Percentiles rank a stretch among this genome's conserved stretches.
phyloP scores from a whole-genome alignment of 75 land plant genomes.

The Selaginella tamariscina region DNA sequence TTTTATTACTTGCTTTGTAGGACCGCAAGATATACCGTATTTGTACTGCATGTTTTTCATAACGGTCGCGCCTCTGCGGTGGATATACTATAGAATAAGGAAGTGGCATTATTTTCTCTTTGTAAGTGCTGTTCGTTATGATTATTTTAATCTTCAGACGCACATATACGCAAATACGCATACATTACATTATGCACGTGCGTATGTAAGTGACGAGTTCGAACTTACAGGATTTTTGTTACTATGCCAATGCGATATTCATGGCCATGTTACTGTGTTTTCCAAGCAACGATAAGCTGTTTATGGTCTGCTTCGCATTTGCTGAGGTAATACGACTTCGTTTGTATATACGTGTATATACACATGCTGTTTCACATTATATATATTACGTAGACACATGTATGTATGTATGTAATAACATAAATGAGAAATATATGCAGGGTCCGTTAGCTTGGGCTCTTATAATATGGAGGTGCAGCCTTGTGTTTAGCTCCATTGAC shows the following conservation, averaged over 20 bases:
- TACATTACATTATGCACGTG: too few relatives aligned
- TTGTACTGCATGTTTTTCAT: constrained; percentile 74
- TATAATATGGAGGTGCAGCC: constrained; percentile 93
- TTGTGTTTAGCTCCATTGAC: constrained; percentile 86
- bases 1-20: constrained; percentile 23
- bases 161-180: too few relatives aligned
- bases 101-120: constrained; percentile 97
- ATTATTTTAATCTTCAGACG: not conserved
- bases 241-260: constrained; percentile 90
- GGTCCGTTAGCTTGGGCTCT: constrained; percentile 98
- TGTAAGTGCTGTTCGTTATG: constrained; percentile 32
- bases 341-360: not conserved
- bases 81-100: constrained; percentile 96
- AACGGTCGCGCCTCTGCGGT: constrained; percentile 76
- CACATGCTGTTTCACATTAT: not conserved
- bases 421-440: too few relatives aligned
- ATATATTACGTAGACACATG: too few relatives aligned
- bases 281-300: constrained; percentile 82
- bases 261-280: constrained; percentile 59
- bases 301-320: constrained; percentile 96
- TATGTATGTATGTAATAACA: too few relatives aligned
- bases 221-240: constrained; percentile 80
- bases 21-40: constrained; percentile 87
- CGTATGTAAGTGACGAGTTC: not conserved
- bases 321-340: constrained; percentile 48